Percentiles rank a stretch among this genome's conserved stretches.
phyloP scores from a whole-genome alignment of 176 grass and related monocot species.

The Ensete glaucum region DNA sequence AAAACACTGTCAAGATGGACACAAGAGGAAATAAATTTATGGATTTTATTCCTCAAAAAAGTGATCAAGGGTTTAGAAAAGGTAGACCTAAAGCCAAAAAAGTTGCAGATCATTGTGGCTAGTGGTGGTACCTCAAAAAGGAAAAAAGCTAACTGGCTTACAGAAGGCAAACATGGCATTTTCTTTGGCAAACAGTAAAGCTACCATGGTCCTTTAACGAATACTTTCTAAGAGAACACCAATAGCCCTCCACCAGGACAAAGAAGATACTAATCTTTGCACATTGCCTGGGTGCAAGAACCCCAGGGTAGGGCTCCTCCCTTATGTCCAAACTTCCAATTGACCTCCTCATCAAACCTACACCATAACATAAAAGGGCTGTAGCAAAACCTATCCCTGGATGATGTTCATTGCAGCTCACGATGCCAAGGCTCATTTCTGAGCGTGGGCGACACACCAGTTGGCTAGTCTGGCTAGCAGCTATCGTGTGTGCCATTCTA shows the following conservation, averaged over 20 bases:
- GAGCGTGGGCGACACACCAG: neutral
- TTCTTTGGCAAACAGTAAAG: conserved; percentile 1
- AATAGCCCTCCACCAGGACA: conserved; percentile 33
- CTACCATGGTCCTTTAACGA: neutral
- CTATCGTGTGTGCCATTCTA: conserved; percentile 45
- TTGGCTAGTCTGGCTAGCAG: conserved; percentile 28
- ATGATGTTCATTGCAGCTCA: conserved; percentile 8
- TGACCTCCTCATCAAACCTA: neutral
- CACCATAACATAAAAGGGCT: neutral
- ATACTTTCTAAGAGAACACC: neutral
- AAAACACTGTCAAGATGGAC: neutral
- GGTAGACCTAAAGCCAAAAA: neutral
- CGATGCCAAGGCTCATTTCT: neutral
- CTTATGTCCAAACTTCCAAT: neutral
- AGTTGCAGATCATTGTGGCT: neutral
- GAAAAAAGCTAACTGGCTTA: neutral
- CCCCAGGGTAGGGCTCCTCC: neutral
- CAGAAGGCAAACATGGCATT: conserved; percentile 4
- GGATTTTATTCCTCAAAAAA: neutral
- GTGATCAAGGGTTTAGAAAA: neutral
- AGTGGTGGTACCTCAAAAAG: neutral
- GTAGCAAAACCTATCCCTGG: neutral
- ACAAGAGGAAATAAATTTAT: neutral
- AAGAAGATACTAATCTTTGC: conserved; percentile 51
- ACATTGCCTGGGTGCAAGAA: too few relatives aligned